Conservation (phyloP, 2,329 filamentous ascomycete species). For the Fusarium sp. region DNA sequence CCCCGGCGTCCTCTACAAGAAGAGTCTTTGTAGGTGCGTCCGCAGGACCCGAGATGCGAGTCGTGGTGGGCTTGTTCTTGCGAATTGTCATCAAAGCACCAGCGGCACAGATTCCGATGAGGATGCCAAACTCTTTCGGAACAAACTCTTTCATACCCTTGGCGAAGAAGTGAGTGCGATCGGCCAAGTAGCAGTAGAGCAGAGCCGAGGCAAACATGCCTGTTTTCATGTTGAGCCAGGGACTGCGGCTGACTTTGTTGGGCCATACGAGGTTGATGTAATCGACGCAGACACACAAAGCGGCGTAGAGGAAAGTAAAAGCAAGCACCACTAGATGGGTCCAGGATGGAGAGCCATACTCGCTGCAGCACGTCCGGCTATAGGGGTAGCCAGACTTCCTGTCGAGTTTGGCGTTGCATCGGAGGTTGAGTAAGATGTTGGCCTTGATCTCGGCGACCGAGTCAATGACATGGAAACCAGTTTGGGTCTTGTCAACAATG, state of each 20-base stretch:
- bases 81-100: constrained; percentile 30
- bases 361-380: constrained; percentile 62
- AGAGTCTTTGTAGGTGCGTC: background rate
- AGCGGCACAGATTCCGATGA: constrained; percentile 22
- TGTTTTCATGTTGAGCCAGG: constrained; percentile 37
- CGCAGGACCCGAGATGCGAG: constrained; percentile 16
- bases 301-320: constrained; percentile 28
- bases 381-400: constrained; percentile 52
- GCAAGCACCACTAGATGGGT: constrained; percentile 39
- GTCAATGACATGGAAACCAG: constrained; percentile 47
- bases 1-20: constrained; percentile 32
- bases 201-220: constrained; percentile 42
- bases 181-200: constrained; percentile 43
- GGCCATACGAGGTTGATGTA: constrained; percentile 24
- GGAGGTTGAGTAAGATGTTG: constrained; percentile 60
- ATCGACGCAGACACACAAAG: constrained; percentile 34
- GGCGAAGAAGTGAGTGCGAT: constrained; percentile 43
- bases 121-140: constrained; percentile 26
- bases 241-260: constrained; percentile 16
- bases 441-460: constrained; percentile 47
- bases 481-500: constrained; percentile 35
- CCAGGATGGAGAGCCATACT: constrained; percentile 49
- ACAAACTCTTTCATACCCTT: constrained; percentile 43
- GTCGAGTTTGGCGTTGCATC: constrained; percentile 58
- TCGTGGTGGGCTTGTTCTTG: constrained; percentile 24